A percentile compares a stretch with the other conserved stretches of the same genome.
These are phyloP conservation scores for Chimonanthus praecox DNA, from an alignment of 164 flowering plant species.

Conservation along the genomic window DNA sequence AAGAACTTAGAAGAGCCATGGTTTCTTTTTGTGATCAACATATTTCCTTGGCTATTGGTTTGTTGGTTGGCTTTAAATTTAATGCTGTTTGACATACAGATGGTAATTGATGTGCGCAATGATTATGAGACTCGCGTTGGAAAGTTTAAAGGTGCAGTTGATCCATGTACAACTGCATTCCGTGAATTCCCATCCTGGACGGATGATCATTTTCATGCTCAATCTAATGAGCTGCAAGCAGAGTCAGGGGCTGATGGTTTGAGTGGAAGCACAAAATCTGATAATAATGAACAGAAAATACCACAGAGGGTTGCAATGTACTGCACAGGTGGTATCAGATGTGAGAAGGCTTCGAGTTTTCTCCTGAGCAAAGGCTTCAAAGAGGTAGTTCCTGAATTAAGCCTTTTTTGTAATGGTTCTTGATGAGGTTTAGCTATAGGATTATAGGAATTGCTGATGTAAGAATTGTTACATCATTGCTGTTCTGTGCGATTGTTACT, in stretches of 20 bases:
- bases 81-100: constrained; percentile 29
- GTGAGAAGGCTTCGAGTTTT: constrained; percentile 96
- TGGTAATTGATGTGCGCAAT: constrained; percentile 93
- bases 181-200: constrained; percentile 94
- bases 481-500: neutral
- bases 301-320: constrained; percentile 91
- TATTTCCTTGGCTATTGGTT: constrained; percentile 3
- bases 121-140: constrained; percentile 87
- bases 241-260: constrained; percentile 19
- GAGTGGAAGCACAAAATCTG: constrained; percentile 11
- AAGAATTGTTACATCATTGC: too few species aligned
- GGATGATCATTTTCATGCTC: constrained; percentile 44
- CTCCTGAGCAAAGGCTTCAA: constrained; percentile 84
- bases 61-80: neutral
- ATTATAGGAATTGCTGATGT: neutral
- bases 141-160: constrained; percentile 87
- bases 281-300: constrained; percentile 19
- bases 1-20: neutral
- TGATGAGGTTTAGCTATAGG: neutral
- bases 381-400: constrained; percentile 50
- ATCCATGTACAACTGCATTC: constrained; percentile 83
- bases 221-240: constrained; percentile 16
- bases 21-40: neutral
- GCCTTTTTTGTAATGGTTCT: neutral
- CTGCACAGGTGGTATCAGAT: constrained; percentile 96